Evolutionary conservation across 2,329 filamentous ascomycete genomes (phyloP).

Genomic region (Samsoniella hepiali): DNA sequence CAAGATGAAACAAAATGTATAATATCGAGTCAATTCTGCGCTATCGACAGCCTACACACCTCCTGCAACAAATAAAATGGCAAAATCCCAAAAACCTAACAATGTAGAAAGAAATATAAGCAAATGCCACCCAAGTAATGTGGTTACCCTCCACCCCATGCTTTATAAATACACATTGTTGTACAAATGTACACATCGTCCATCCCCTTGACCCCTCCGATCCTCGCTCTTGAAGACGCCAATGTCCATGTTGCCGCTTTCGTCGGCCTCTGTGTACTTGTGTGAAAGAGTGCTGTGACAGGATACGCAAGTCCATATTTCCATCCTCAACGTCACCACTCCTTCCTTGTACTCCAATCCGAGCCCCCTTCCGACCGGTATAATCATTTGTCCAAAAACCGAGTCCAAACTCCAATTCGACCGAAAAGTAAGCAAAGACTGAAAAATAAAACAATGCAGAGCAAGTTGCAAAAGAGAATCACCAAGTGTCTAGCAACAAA

Average conservation of each 20-base stretch:
- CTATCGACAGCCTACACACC: neutral
- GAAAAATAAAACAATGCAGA: neutral
- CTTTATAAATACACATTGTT: slow-evolving; percentile 17
- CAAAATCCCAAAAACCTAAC: neutral
- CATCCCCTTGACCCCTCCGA: neutral
- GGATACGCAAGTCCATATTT: neutral
- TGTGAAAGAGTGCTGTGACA: neutral
- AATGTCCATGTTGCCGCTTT: neutral
- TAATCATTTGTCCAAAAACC: neutral
- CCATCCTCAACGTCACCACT: neutral
- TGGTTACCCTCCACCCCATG: slow-evolving; percentile 9
- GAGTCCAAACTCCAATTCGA: slow-evolving; percentile 1
- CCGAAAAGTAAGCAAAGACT: neutral
- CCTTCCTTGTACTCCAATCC: neutral
- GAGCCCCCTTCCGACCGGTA: neutral
- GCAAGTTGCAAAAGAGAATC: neutral
- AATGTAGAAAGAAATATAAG: neutral
- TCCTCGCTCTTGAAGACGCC: neutral
- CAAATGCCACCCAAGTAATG: slow-evolving; percentile 10
- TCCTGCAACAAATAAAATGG: neutral
- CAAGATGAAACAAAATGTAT: neutral
- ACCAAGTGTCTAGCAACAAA: neutral
- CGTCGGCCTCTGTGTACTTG: neutral
- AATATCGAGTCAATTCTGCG: neutral
- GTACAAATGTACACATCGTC: slow-evolving; percentile 11